phyloP scores from a whole-genome alignment of 768 basidiomycete species.

The Psilocybe azurescens region DNA sequence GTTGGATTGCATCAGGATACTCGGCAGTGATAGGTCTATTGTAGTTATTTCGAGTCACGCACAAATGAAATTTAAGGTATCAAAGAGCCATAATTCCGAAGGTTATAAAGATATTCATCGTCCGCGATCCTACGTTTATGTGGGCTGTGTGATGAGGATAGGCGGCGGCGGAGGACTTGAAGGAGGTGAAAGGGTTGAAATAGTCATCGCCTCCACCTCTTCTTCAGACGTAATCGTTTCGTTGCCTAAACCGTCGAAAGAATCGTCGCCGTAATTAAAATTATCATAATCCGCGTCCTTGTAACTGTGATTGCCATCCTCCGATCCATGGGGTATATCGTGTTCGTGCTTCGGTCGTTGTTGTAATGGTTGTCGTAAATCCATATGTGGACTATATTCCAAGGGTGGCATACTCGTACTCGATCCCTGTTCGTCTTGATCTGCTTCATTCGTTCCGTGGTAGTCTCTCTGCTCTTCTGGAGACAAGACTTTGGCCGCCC shows the following conservation, averaged over 20 bases:
- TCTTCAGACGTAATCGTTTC: conserved; percentile 39
- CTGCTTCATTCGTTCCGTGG: conserved; percentile 39
- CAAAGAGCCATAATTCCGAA: neutral
- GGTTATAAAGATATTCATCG: conserved; percentile 9
- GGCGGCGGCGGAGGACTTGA: conserved; percentile 40
- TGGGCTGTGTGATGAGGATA: conserved; percentile 42
- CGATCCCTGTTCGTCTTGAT: conserved; percentile 31
- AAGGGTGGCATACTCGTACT: conserved; percentile 25
- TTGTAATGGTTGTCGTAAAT: conserved; percentile 15
- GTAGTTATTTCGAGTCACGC: neutral
- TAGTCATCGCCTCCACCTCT: conserved; percentile 46
- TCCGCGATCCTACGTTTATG: conserved; percentile 18
- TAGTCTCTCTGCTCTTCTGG: conserved; percentile 74
- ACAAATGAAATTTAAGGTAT: neutral
- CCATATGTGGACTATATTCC: neutral
- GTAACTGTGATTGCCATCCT: conserved; percentile 1
- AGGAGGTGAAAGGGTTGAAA: conserved; percentile 30
- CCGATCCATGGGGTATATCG: conserved; percentile 2
- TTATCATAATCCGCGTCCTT: conserved; percentile 1
- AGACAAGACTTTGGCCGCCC: conserved; percentile 68
- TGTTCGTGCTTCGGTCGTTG: conserved; percentile 17
- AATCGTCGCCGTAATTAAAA: conserved; percentile 6
- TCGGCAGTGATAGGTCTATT: neutral
- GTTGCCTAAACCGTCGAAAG: conserved; percentile 23
- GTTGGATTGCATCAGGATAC: neutral